A percentile compares a stretch with the other conserved stretches of the same genome.
Evolutionary conservation across 129 eudicot species (phyloP).

Genomic region (Arctium lappa): DNA sequence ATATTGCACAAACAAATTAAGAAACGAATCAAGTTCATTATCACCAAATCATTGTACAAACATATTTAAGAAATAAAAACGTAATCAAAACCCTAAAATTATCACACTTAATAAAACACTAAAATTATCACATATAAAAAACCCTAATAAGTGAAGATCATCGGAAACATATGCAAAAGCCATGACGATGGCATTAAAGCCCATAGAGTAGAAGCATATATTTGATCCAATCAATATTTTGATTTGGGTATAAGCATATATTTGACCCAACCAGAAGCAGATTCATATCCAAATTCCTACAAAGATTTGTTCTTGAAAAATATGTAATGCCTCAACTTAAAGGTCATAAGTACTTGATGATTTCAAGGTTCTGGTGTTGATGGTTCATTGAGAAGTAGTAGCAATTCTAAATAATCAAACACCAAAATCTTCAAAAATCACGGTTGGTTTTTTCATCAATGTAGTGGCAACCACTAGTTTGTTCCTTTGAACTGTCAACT

Average conservation of each 20-base stretch:
- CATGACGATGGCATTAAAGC: neutral
- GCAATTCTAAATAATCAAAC: neutral
- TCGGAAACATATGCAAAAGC: neutral
- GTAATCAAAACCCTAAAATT: too few species aligned
- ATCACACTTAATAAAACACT: too few species aligned
- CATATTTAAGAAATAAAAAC: too few species aligned
- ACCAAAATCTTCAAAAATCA: too few species aligned
- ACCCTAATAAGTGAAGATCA: too few species aligned
- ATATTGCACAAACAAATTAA: too few species aligned
- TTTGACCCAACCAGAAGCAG: neutral
- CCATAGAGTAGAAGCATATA: neutral
- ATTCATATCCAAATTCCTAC: neutral
- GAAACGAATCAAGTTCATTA: too few species aligned
- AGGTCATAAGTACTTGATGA: neutral
- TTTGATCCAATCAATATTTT: neutral
- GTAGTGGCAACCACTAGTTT: neutral
- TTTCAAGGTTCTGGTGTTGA: neutral
- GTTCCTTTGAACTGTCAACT: conserved; percentile 22
- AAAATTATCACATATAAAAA: too few species aligned
- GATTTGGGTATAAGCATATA: neutral
- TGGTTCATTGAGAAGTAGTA: conserved; percentile 29
- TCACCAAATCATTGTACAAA: too few species aligned
- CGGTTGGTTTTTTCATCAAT: conserved; percentile 3
- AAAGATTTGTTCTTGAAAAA: neutral
- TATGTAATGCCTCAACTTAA: neutral